Evolutionary conservation across 306 rosid species (phyloP).

Genomic region (cucumber (Cucumis sativus)): Cucumber_9930_V3 NC_026657.2:19908001-19908500

Average conservation of each 20-base stretch:
- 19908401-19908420: conserved; percentile 33
- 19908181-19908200: not conserved
- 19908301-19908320: not conserved
- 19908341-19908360: conserved; percentile 46
- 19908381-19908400: conserved; percentile 24
- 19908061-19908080: conserved; percentile 17
- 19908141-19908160: not conserved
- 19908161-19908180: conserved; percentile 12
- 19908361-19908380: conserved; percentile 40
- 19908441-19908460: conserved; percentile 36
- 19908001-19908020: conserved; percentile 31
- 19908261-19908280: not conserved
- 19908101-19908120: conserved; percentile 12
- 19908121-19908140: conserved; percentile 25
- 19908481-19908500: not conserved
- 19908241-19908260: not conserved
- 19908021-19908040: conserved; percentile 29
- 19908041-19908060: conserved; percentile 33
- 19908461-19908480: not conserved
- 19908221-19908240: not conserved
- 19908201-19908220: conserved; percentile 43
- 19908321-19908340: conserved; percentile 43
- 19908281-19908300: not conserved
- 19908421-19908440: conserved; percentile 46
- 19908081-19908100: conserved; percentile 1